A percentile compares a stretch with the other conserved stretches of the same genome.
Conservation (phyloP, 78 protist genomes). For the Dictyostelium citrinum region DNA sequence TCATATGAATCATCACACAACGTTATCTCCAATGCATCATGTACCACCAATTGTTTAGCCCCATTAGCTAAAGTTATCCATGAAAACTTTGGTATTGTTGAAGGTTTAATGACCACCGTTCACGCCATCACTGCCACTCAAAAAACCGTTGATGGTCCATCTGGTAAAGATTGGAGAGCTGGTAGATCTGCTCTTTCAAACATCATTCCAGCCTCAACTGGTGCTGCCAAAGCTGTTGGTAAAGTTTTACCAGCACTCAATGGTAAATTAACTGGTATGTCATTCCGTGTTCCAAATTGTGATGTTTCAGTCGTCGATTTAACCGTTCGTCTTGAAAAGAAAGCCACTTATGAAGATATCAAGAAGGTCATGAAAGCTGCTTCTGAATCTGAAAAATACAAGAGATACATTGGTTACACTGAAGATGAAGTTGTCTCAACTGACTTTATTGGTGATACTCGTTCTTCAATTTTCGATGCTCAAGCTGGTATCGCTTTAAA, state of each 20-base stretch:
- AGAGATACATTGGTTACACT: conserved; percentile 97
- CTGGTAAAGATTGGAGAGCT: conserved; percentile 97
- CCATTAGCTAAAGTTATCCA: conserved; percentile 98
- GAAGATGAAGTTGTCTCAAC: conserved; percentile 97
- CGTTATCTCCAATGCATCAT: conserved; percentile 98
- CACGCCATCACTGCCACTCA: conserved; percentile 99
- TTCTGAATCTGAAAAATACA: conserved; percentile 69
- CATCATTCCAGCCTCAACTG: conserved; percentile 99
- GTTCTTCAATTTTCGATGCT: conserved; percentile 97
- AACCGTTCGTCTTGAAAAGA: conserved; percentile 89
- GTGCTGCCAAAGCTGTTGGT: conserved; percentile 99
- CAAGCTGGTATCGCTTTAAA: conserved; percentile 96
- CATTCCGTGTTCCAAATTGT: conserved; percentile 99
- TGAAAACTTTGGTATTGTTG: conserved; percentile 96
- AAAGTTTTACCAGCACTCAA: conserved; percentile 92
- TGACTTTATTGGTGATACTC: conserved; percentile 94
- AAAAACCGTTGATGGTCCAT: conserved; percentile 98
- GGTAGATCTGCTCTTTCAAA: conserved; percentile 97
- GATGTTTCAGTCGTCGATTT: conserved; percentile 99
- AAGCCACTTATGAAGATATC: conserved; percentile 95
- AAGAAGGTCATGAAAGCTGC: conserved; percentile 89
- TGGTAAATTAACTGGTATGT: conserved; percentile 99
- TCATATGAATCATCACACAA: conserved; percentile 64
- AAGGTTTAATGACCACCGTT: conserved; percentile 99
- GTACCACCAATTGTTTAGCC: conserved; percentile 99